These are phyloP conservation scores for Scenedesmus sp. DNA, from an alignment of 163 green algal species.

Conservation along the genomic window DNA sequence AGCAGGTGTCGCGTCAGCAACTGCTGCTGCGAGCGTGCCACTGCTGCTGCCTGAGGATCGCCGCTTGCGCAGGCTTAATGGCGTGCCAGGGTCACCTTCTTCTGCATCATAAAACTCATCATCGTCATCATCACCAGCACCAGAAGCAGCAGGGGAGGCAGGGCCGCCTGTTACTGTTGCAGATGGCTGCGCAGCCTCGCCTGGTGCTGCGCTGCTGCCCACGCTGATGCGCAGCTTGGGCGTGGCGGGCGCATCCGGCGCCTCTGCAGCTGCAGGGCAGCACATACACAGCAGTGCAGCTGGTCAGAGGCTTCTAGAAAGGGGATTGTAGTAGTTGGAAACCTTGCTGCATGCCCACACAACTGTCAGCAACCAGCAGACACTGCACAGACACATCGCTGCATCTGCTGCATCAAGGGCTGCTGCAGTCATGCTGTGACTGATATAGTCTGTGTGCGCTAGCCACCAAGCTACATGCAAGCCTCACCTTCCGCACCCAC, in stretches of 20 bases:
- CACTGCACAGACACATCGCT: background rate
- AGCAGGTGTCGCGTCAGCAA: background rate
- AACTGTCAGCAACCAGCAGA: background rate
- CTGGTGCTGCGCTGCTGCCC: background rate
- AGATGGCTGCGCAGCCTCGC: background rate
- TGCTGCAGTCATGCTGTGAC: background rate
- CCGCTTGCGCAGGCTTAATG: background rate
- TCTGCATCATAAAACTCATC: constrained; percentile 62
- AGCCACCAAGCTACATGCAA: background rate
- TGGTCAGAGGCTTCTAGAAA: no score
- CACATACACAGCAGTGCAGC: background rate
- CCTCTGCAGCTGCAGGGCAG: background rate
- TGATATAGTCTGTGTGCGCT: background rate
- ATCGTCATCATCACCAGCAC: constrained; percentile 27
- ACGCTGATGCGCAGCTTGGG: background rate
- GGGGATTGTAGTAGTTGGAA: no score
- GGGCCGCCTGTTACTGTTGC: background rate
- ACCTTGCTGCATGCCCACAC: no score
- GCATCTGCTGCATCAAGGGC: background rate
- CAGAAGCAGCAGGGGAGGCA: background rate
- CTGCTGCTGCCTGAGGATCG: constrained; percentile 25
- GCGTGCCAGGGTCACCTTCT: constrained; percentile 21
- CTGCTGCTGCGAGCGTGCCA: background rate
- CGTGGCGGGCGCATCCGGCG: background rate
- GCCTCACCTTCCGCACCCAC: background rate